Conservation (phyloP, 345 rosid species). For the Populus ilicifolia region DNA sequence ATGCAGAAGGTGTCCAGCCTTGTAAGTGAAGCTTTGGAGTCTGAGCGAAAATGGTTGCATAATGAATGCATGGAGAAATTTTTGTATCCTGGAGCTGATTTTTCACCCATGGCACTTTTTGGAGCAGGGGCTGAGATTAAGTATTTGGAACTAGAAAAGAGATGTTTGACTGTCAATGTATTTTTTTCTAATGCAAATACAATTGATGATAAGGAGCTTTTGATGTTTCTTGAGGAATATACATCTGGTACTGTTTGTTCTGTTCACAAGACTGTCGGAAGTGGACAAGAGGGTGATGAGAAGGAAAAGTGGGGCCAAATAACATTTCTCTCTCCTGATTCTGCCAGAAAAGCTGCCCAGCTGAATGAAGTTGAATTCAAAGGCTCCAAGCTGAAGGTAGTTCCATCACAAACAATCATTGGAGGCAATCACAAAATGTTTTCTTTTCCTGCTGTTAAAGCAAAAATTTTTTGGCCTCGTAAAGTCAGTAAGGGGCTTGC, state of each 20-base stretch:
- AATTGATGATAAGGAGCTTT: conserved; percentile 61
- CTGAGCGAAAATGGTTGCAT: conserved; percentile 55
- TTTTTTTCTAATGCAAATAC: conserved; percentile 35
- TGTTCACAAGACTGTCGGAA: conserved; percentile 41
- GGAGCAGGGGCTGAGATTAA: conserved; percentile 87
- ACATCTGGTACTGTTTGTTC: conserved; percentile 55
- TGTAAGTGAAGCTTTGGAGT: conserved; percentile 53
- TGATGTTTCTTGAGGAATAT: conserved; percentile 56
- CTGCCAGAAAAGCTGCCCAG: conserved; percentile 61
- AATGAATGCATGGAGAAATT: conserved; percentile 72
- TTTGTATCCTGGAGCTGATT: conserved; percentile 49
- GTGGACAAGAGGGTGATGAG: conserved; percentile 45
- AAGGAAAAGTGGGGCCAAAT: conserved; percentile 76
- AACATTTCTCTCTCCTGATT: conserved; percentile 71
- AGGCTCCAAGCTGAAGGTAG: conserved; percentile 37
- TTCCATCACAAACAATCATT: conserved; percentile 3
- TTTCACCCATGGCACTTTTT: conserved; percentile 60
- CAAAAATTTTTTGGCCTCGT: conserved; percentile 71
- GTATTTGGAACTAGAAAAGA: conserved; percentile 76
- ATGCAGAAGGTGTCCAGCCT: conserved; percentile 49
- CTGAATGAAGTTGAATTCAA: conserved; percentile 46
- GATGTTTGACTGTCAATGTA: conserved; percentile 60
- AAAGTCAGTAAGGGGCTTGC: conserved; percentile 56
- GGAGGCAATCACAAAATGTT: conserved; percentile 40
- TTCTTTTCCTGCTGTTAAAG: conserved; percentile 66